phyloP scores from a whole-genome alignment of 495 filamentous ascomycete genomes.

The Xylaria curta region DNA sequence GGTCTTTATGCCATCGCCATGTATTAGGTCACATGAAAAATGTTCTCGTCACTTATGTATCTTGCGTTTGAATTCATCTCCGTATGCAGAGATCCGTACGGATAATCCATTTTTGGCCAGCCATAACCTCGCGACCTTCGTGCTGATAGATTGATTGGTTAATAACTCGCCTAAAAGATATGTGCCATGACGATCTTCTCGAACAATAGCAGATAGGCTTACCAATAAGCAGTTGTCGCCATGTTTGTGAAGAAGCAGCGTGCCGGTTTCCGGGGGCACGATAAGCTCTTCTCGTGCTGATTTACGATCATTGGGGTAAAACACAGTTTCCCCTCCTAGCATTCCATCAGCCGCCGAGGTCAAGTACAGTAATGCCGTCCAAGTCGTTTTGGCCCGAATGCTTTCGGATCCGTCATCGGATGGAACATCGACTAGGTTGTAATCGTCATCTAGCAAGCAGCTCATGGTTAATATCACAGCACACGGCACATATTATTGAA shows the following conservation, averaged over 20 bases:
- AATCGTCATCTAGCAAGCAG: constrained; percentile 36
- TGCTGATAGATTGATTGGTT: constrained; percentile 52
- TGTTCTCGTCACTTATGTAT: neutral
- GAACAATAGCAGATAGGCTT: constrained; percentile 27
- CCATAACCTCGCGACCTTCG: constrained; percentile 78
- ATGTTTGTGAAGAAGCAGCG: constrained; percentile 87
- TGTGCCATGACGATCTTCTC: neutral
- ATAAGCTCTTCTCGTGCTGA: constrained; percentile 65
- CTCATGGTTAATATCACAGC: constrained; percentile 4
- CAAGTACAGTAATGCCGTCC: constrained; percentile 90
- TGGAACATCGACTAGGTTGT: constrained; percentile 32
- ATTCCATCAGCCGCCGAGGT: constrained; percentile 72
- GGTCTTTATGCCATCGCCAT: neutral
- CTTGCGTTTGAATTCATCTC: constrained; percentile 19
- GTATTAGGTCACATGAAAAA: neutral
- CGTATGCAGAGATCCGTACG: constrained; percentile 82
- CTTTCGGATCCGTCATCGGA: constrained; percentile 81
- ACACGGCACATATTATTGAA: constrained; percentile 2
- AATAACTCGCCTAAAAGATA: neutral
- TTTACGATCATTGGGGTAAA: constrained; percentile 76
- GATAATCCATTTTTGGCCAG: constrained; percentile 93
- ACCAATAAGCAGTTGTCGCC: constrained; percentile 83
- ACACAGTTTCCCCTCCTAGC: constrained; percentile 86
- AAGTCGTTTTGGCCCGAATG: constrained; percentile 81
- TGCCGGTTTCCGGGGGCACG: constrained; percentile 77